These are phyloP conservation scores for Alternaria conjuncta DNA, from an alignment of 2,329 filamentous ascomycete species.

Conservation along the genomic window DNA sequence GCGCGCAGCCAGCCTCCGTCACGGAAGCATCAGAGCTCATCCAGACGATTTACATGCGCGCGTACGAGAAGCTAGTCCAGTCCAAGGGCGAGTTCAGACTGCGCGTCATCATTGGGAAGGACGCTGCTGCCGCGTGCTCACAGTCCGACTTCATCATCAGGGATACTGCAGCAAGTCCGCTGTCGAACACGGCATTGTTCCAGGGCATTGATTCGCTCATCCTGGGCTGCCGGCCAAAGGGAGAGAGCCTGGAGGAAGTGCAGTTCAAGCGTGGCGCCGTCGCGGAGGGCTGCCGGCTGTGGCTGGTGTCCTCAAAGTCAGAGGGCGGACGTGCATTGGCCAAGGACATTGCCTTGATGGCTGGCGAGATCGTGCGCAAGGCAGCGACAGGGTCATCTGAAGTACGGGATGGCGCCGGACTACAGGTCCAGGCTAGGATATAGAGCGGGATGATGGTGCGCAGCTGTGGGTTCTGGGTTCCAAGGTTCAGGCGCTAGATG, in stretches of 20 bases:
- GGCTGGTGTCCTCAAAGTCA: conserved; percentile 41
- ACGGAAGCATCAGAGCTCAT: conserved; percentile 38
- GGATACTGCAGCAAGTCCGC: conserved; percentile 26
- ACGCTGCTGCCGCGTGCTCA: conserved; percentile 31
- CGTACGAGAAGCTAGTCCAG: conserved; percentile 45
- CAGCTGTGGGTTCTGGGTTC: conserved; percentile 3
- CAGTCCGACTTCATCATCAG: conserved; percentile 40
- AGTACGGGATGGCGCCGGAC: conserved; percentile 21
- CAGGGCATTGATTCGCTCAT: conserved; percentile 41
- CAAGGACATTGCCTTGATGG: conserved; percentile 43
- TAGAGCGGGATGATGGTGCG: conserved; percentile 13
- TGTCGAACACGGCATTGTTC: conserved; percentile 31
- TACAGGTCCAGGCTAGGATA: conserved; percentile 41
- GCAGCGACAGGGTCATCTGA: conserved; percentile 23
- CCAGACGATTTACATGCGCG: conserved; percentile 42
- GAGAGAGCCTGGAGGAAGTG: conserved; percentile 47
- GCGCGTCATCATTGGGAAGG: conserved; percentile 35
- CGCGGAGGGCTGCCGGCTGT: conserved; percentile 37
- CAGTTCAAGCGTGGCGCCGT: conserved; percentile 47
- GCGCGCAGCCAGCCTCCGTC: conserved; percentile 24
- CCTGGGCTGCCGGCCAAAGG: conserved; percentile 44
- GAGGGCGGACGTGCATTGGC: conserved; percentile 44
- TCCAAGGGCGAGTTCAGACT: conserved; percentile 41
- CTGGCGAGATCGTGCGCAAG: conserved; percentile 41
- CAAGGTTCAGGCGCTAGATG: conserved; percentile 5